These are phyloP conservation scores for Apodospora peruviana DNA, from an alignment of 495 filamentous ascomycete genomes.

Conservation along the genomic window DNA sequence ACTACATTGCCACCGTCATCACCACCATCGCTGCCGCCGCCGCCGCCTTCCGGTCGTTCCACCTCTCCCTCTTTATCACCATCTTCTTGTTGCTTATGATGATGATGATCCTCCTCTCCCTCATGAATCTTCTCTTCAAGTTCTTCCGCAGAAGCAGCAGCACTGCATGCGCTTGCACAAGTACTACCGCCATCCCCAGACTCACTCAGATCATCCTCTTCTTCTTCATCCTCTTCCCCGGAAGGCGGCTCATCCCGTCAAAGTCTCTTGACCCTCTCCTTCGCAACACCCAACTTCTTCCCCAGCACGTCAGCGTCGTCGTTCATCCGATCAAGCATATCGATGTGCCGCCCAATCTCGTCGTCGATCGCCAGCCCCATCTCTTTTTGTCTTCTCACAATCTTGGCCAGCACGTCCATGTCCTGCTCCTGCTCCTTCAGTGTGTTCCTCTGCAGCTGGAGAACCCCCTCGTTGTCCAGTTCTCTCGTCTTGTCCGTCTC, in stretches of 20 bases:
- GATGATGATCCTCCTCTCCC: not conserved
- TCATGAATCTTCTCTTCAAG: not conserved
- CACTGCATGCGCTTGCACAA: not conserved
- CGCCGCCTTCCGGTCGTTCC: conserved; percentile 1
- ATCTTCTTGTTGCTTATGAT: too few species aligned
- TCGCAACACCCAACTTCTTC: conserved; percentile 76
- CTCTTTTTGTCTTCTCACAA: conserved; percentile 76
- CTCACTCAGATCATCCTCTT: not conserved
- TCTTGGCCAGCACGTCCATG: conserved; percentile 67
- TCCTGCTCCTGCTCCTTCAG: conserved; percentile 83
- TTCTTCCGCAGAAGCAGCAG: not conserved
- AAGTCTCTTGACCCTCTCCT: conserved; percentile 75
- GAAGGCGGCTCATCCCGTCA: conserved; percentile 20
- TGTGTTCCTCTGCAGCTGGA: conserved; percentile 77
- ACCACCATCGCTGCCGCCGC: conserved; percentile 4
- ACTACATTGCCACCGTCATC: not conserved
- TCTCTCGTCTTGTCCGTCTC: conserved; percentile 87
- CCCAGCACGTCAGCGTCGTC: conserved; percentile 67
- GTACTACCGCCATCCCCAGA: not conserved
- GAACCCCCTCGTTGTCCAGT: conserved; percentile 81
- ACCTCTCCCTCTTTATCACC: conserved; percentile 1
- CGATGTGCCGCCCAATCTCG: conserved; percentile 80
- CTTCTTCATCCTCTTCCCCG: not conserved
- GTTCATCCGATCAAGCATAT: conserved; percentile 69
- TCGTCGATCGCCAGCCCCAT: conserved; percentile 79